Evolutionary conservation across 2,329 filamentous ascomycete genomes (phyloP), one percentile per base, ranked within the genome.

Genomic region (Graphiopsis chlorocephala): DNA sequence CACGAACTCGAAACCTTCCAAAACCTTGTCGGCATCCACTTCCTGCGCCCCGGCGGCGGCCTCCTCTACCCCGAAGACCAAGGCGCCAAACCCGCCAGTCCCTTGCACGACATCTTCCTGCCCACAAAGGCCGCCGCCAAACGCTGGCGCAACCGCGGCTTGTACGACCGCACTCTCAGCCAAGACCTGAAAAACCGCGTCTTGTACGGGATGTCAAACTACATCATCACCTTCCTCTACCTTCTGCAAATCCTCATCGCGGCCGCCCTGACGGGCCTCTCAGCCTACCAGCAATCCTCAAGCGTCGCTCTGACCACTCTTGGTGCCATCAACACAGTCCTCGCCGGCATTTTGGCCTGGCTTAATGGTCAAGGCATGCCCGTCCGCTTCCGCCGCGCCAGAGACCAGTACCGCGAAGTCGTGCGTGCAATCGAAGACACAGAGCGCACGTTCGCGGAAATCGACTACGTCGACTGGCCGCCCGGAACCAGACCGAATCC

Each of bases 361-460:
- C 63, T 61, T 14, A 68, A 50, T n/a, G 67, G 67, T 12, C 65
- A 67, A 63, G 67, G 67, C 6, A 63, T 67, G 60, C 67, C 67
- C 3, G 29, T 53, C 8, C 67, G 65, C 17, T 68, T 59, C 42
- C 65, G 67, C 15, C 29, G 52, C 1, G 65, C 61, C 2, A 28
- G 67, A 56, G 67, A 67, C 23, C 65, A 67, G 29, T 68, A 64
- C 38, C 61, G 59, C 20, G 67, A 62, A 38, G 38, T 68, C 45
- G 53, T 68, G n/a, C 29, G 45, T 5, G 56, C 45, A 11, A 66
- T 65, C 50, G 67, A 68, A 66, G 55, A 45, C 17, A 53, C 53
- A 7, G 67, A 68, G 55, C 52, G 67, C 2, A 42, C 38, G 11
- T 68, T 68, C 35, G 60, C 61, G 7, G 50, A 63, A 25, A 63